Conservation (phyloP, 495 filamentous ascomycete genomes). For the Stereocaulon alpinum region DNA sequence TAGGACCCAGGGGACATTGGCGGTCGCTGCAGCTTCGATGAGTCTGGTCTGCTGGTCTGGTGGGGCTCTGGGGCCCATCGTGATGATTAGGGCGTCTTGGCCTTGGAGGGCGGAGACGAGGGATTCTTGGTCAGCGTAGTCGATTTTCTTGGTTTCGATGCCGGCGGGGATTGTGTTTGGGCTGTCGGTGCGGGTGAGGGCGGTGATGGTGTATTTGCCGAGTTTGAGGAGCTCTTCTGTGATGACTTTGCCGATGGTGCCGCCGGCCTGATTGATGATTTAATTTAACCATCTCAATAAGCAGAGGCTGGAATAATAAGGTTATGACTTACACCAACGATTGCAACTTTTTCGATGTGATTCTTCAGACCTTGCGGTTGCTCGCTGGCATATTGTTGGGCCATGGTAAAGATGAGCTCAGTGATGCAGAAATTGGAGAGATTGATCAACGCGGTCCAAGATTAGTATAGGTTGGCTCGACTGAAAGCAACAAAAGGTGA, state of each 20-base stretch:
- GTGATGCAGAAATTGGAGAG: not conserved
- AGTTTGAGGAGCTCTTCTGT: conserved; percentile 37
- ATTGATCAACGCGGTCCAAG: not conserved
- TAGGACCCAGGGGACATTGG: conserved; percentile 49
- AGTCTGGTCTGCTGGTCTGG: conserved; percentile 37
- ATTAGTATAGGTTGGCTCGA: not conserved
- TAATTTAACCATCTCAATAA: not conserved
- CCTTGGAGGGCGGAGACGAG: conserved; percentile 39
- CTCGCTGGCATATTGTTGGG: conserved; percentile 12
- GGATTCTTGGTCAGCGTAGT: conserved; percentile 38
- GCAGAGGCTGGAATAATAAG: not conserved
- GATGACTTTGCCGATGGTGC: conserved; percentile 46
- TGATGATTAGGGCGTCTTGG: conserved; percentile 53
- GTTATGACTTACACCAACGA: conserved; percentile 36
- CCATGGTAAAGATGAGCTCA: conserved; percentile 11
- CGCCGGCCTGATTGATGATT: conserved; percentile 38
- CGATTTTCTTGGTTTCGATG: conserved; percentile 31
- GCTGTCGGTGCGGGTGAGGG: conserved; percentile 39
- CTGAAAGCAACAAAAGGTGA: not conserved
- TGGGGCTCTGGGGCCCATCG: conserved; percentile 34
- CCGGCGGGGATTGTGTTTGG: conserved; percentile 33
- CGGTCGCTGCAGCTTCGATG: conserved; percentile 48
- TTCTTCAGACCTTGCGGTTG: conserved; percentile 31
- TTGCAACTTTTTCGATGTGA: conserved; percentile 36
- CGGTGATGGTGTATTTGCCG: conserved; percentile 43